Evolutionary conservation across 108 stramenopile genomes (phyloP), one percentile per base, ranked within the genome.

Genomic region (Halocafeteria seosinensis): DNA sequence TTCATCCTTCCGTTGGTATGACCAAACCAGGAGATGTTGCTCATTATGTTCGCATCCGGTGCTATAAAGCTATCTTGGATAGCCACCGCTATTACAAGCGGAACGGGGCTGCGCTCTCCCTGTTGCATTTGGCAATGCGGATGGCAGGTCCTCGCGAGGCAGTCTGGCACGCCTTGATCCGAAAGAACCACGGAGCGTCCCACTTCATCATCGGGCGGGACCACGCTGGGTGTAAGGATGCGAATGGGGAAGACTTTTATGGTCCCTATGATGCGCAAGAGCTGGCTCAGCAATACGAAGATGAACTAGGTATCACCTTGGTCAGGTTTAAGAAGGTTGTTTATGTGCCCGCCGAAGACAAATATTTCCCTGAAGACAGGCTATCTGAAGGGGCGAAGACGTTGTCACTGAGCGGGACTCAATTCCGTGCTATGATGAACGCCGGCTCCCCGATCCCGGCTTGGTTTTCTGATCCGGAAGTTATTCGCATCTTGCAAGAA

Each of bases 101-200:
- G 35, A 70, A 87, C 30, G 91, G 94, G 71, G 87, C 89, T 35
- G 37, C 76, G 64, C 95, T 92, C 91, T 88, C 92, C 70, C 95
- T 95, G 81, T 82, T 98, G 53, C 96, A 94, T 25, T 94, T 95
- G 86, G 89, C 88, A 61, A 98, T 98, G 96, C 96, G 94, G 86
- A 98, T 98, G 96, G 96, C 96, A 55, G 96, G 96, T 61, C 96
- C 96, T 25, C 87, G 96, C 62, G 96, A 98, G 84, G 95, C 95
- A 59, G 89, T 98, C 63, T 92, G 93, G 78, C 96, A 98, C 83
- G 92, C 93, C 89, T 90, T 98, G 79, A 95, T 98, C 78, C 91
- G 96, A 50, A 95, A 95, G 85, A 98, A 98, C 87, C 95, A 87
- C 78, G 95, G 95, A 50, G 95, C 93, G 86, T 93, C 93, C n/a